These are phyloP conservation scores for Hyphochytrium catenoides DNA, from an alignment of 352 stramenopile species.

Conservation along the genomic window DNA sequence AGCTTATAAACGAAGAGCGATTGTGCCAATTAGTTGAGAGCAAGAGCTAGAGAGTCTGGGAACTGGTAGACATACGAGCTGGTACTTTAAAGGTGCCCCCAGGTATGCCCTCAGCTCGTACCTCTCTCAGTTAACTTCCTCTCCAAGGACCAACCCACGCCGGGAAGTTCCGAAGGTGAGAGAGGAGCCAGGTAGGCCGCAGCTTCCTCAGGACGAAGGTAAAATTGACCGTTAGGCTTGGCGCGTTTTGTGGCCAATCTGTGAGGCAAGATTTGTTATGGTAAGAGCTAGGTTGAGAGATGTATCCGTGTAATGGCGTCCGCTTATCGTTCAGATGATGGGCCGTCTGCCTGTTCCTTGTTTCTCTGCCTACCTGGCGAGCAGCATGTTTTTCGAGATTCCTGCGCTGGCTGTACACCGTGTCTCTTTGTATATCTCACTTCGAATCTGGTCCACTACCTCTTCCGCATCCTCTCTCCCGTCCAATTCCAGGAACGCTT, in stretches of 20 bases:
- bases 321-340: too few species aligned
- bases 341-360: too few species aligned
- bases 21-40: too few species aligned
- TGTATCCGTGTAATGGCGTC: not conserved
- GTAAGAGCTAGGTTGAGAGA: not conserved
- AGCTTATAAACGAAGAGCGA: too few species aligned
- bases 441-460: conserved; percentile 36
- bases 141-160: conserved; percentile 49
- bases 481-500: conserved; percentile 74
- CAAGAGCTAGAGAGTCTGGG: too few species aligned
- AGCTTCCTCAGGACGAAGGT: conserved; percentile 18
- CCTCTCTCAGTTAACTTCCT: too few species aligned
- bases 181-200: conserved; percentile 32
- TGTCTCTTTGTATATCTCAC: conserved; percentile 41
- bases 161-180: conserved; percentile 39
- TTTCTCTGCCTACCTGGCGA: too few species aligned
- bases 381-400: conserved; percentile 71
- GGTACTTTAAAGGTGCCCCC: not conserved
- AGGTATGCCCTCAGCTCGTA: not conserved
- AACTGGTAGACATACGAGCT: conserved; percentile 8
- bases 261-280: too few species aligned
- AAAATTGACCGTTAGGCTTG: conserved; percentile 69
- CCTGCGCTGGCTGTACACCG: conserved; percentile 75
- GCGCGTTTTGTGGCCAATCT: conserved; percentile 75
- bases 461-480: conserved; percentile 23